Conservation (phyloP, 73 alveolate species). For the Tetrahymena borealis region DNA sequence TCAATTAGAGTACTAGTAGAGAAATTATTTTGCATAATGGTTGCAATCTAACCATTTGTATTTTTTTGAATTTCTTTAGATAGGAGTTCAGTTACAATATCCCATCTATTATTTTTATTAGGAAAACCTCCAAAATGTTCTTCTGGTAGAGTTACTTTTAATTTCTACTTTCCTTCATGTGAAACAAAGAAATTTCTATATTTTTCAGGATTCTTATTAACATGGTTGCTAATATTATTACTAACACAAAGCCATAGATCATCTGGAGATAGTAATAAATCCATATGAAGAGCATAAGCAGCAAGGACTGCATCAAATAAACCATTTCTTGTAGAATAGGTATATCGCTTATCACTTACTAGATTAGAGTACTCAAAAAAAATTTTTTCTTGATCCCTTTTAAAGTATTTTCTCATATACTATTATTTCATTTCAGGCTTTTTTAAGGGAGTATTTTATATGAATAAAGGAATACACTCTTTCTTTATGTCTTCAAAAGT, state of each 20-base stretch:
- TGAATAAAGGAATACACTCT: not conserved
- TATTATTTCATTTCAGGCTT: not conserved
- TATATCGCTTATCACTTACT: not conserved
- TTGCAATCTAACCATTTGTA: constrained; percentile 7
- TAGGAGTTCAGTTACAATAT: not conserved
- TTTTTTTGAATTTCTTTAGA: constrained; percentile 9
- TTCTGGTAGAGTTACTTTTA: not conserved
- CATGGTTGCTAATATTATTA: constrained; percentile 3
- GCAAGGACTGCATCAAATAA: not conserved
- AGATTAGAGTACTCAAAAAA: not conserved
- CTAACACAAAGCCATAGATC: constrained; percentile 13
- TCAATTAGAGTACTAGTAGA: not conserved
- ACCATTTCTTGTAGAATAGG: not conserved
- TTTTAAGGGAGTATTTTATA: not conserved
- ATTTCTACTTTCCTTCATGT: constrained; percentile 20
- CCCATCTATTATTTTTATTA: constrained; percentile 18
- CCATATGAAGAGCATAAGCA: constrained; percentile 29
- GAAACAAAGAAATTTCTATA: constrained; percentile 18
- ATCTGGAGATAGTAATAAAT: constrained; percentile 33
- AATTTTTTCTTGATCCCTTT: not conserved
- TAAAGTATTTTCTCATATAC: not conserved
- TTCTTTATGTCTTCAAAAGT: not conserved
- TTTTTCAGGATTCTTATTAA: constrained; percentile 19
- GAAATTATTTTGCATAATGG: not conserved
- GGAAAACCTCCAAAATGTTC: not conserved